These are phyloP conservation scores for Amaranthus cruentus DNA, from an alignment of 148 eudicot species.

Conservation along the genomic window DNA sequence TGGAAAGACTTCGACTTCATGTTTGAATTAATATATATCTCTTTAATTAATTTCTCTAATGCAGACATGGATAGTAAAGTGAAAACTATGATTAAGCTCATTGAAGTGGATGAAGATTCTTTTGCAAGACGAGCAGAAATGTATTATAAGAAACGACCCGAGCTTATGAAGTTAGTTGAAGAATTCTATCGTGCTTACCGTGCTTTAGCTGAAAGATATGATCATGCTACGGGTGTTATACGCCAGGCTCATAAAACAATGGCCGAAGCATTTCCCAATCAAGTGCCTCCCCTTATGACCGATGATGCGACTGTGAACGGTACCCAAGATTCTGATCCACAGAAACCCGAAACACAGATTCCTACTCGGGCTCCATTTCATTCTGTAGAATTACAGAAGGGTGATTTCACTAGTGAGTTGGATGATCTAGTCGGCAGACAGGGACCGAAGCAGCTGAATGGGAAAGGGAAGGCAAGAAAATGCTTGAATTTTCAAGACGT, in stretches of 20 bases:
- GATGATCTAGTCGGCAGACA: constrained; percentile 29
- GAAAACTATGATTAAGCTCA: constrained; percentile 75
- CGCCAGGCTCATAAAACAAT: constrained; percentile 87
- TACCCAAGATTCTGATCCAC: constrained; percentile 44
- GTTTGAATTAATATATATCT: neutral
- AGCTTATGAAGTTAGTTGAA: constrained; percentile 89
- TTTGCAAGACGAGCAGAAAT: constrained; percentile 93
- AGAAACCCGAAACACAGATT: constrained; percentile 46
- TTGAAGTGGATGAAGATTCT: constrained; percentile 90
- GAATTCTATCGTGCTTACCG: constrained; percentile 94
- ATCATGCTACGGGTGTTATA: constrained; percentile 78
- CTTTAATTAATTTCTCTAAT: neutral
- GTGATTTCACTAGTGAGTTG: constrained; percentile 33
- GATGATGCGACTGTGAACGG: constrained; percentile 59
- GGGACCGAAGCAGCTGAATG: constrained; percentile 33
- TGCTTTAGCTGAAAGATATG: constrained; percentile 93
- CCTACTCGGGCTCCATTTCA: constrained; percentile 33
- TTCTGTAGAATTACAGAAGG: constrained; percentile 37
- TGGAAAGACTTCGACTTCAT: neutral
- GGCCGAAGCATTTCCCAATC: constrained; percentile 86
- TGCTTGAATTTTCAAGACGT: constrained; percentile 59
- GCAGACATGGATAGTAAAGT: constrained; percentile 83
- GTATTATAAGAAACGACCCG: constrained; percentile 89
- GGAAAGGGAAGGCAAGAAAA: constrained; percentile 56
- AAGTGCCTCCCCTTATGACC: constrained; percentile 39